Evolutionary conservation across 208 protist species (phyloP).

Genomic region (Acanthamoeba triangularis): DNA sequence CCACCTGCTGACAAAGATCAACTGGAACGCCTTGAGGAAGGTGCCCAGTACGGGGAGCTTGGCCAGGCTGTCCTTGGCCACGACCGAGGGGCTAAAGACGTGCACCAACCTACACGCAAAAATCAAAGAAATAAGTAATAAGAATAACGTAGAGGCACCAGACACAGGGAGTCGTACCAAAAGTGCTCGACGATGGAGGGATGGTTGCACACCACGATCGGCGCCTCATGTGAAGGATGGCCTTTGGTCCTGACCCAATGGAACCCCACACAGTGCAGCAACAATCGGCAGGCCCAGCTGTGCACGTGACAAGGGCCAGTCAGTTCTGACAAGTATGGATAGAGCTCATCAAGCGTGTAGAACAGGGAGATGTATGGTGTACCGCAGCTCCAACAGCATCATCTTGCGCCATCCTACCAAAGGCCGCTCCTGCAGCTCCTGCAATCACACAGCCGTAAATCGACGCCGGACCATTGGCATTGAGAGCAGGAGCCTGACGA

Average conservation of each 20-base stretch:
- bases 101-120: neutral
- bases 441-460: neutral
- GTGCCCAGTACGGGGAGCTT: neutral
- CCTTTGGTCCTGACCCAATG: constrained; percentile 24
- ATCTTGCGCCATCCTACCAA: neutral
- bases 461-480: too few relatives aligned
- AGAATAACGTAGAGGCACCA: too few relatives aligned
- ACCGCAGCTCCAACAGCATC: neutral
- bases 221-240: neutral
- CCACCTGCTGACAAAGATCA: neutral
- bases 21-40: neutral
- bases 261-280: constrained; percentile 7
- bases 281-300: neutral
- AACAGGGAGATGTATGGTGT: neutral
- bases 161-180: neutral
- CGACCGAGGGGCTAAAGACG: neutral
- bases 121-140: neutral
- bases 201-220: constrained; percentile 18
- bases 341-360: neutral
- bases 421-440: neutral
- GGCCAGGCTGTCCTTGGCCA: neutral
- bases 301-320: neutral
- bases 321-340: too few relatives aligned
- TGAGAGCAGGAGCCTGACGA: neutral
- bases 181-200: constrained; percentile 28